Base-by-base conservation (phyloP, 2,329 filamentous ascomycete genomes). In the Neopestalotiopsis rosae region DNA sequence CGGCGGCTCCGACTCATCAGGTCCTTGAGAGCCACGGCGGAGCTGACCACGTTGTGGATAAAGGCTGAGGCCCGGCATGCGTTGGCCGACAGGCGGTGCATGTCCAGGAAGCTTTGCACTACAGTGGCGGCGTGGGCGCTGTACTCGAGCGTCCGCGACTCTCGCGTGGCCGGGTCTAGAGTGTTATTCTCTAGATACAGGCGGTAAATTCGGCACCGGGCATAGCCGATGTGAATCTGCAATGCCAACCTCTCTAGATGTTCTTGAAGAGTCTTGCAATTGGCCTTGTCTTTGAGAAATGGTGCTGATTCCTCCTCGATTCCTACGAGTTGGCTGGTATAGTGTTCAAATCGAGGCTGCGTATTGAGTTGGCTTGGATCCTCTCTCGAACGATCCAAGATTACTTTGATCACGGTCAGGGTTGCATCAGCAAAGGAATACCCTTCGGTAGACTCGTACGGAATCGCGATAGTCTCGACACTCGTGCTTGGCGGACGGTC, bases 1-100 rank as follows among this genome's bases (percentile, higher is more conserved):
- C 24, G 24, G 24, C 40, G 42, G 38, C 38, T 52, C 40, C 40
- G 49, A 38, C 38, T 52, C 40, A 64, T 64, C 61, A 64, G 34
- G 13, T 17, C 61, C 42, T 64, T 64, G n/a, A 64, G 40, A 4
- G 61, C 61, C 10, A 64, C 61, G 28, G 61, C 61, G n/a, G 61
- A 64, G 61, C 61, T 64, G 20, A 64, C 61, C n/a, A 64, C 61
- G 24, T 64, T 64, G 28, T 64, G 61, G 42, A 64, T 64, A 40
- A 64, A 64, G 12, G 61, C 61, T 7, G 61, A 64, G 10, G 61
- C 61, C 38, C 61, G 14, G 40, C 61, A 64, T 4, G 61, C 61
- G 28, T 64, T 64, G 38, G 61, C 38, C 9, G 61, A 64, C n/a
- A 64, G 40, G 20, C 61, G 61, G 40, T 64, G 61, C 61, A 64